A percentile compares a stretch with the other conserved stretches of the same genome.
phyloP scores from a whole-genome alignment of 2,329 filamentous ascomycete species.

The Clarireedia sp. region DNA sequence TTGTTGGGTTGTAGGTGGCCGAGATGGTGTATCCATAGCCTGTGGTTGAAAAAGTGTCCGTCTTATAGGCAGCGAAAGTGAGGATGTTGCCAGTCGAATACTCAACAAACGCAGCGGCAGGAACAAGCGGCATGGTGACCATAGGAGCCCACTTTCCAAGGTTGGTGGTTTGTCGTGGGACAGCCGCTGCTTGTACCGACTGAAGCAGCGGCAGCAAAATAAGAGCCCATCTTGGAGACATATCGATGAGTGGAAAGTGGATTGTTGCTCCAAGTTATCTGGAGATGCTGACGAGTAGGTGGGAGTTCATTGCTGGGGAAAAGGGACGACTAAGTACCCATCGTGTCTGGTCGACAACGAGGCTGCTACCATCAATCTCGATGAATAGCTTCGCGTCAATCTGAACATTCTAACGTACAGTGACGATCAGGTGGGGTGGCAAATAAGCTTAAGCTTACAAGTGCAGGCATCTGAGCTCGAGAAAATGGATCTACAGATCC shows the following conservation, averaged over 20 bases:
- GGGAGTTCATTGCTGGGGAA: too few species aligned
- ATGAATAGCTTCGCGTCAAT: too few species aligned
- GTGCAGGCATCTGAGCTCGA: too few species aligned
- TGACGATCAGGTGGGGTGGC: too few species aligned
- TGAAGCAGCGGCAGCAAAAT: not conserved
- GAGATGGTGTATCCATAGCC: constrained; percentile 26
- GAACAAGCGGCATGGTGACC: constrained; percentile 16
- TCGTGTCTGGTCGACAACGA: too few species aligned
- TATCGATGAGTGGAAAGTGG: not conserved
- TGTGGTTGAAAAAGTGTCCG: constrained; percentile 1
- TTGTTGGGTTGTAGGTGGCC: constrained; percentile 28
- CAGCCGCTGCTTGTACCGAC: not conserved
- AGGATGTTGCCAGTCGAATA: constrained; percentile 13
- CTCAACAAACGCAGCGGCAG: constrained; percentile 13
- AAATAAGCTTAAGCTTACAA: too few species aligned
- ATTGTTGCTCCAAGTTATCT: not conserved
- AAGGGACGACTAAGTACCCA: too few species aligned
- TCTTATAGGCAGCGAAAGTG: constrained; percentile 12
- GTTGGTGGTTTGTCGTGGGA: not conserved
- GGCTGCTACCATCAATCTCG: too few species aligned
- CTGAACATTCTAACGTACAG: too few species aligned
- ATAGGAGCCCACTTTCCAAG: constrained; percentile 15
- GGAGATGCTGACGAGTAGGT: constrained; percentile 12
- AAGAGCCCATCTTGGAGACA: not conserved
- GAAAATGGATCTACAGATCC: too few species aligned